Conservation (phyloP, 2,329 filamentous ascomycete genomes). For the Colletotrichum orbiculare region DNA sequence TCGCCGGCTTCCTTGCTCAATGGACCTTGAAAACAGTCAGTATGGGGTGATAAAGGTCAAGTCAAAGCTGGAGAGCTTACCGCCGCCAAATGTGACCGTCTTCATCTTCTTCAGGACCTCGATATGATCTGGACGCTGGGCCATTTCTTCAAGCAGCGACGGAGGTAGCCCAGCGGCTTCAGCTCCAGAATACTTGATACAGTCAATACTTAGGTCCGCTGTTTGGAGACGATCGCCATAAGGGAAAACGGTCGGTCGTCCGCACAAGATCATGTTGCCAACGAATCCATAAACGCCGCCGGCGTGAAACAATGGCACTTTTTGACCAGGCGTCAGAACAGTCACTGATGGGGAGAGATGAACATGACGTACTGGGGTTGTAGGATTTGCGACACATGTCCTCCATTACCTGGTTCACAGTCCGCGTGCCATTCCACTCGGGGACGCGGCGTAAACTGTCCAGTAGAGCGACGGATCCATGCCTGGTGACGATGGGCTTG, state of each 20-base stretch:
- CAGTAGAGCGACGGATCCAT: slow-evolving; percentile 50
- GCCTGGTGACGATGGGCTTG: slow-evolving; percentile 53
- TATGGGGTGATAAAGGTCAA: too few species aligned
- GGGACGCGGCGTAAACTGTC: slow-evolving; percentile 40
- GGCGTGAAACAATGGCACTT: slow-evolving; percentile 54
- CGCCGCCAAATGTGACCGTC: slow-evolving; percentile 50
- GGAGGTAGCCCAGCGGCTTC: slow-evolving; percentile 49
- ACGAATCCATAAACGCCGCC: slow-evolving; percentile 45
- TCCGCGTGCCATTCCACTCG: slow-evolving; percentile 36
- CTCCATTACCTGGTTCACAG: slow-evolving; percentile 45
- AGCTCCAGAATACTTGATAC: slow-evolving; percentile 42
- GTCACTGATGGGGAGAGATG: not conserved
- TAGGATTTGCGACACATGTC: slow-evolving; percentile 36
- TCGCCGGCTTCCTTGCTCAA: slow-evolving; percentile 52
- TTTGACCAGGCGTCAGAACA: not conserved
- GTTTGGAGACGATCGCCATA: slow-evolving; percentile 48
- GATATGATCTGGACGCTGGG: slow-evolving; percentile 45
- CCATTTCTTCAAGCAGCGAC: slow-evolving; percentile 55
- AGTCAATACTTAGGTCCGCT: slow-evolving; percentile 46
- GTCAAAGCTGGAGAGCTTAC: slow-evolving; percentile 38
- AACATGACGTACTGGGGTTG: slow-evolving; percentile 15
- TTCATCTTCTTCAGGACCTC: slow-evolving; percentile 47
- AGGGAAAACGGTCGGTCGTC: slow-evolving; percentile 41
- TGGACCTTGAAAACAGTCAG: slow-evolving; percentile 3
- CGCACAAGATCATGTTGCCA: slow-evolving; percentile 44